Percentiles rank a stretch among this genome's conserved stretches.
Conservation (phyloP, 139 green algal genomes). For the Coelastrella sp. region DNA sequence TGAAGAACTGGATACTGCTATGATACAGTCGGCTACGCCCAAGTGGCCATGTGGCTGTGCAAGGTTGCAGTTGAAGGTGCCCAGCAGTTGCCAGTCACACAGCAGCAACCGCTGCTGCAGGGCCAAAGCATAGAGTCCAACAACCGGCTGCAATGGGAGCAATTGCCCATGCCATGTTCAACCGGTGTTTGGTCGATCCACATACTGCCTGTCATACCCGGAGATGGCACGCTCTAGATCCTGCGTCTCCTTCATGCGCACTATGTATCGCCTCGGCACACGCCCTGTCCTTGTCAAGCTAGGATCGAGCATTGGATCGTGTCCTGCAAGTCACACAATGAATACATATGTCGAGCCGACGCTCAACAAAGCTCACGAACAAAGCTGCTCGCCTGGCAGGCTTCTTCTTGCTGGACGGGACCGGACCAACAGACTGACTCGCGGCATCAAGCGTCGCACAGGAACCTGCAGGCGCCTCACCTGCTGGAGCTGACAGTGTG, state of each 20-base stretch:
- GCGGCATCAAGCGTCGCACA: neutral
- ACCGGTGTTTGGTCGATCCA: neutral
- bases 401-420: neutral
- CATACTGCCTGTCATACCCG: neutral
- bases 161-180: too few relatives aligned
- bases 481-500: slow-evolving; percentile 5
- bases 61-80: too few relatives aligned
- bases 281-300: neutral
- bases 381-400: too few relatives aligned
- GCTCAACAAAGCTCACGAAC: neutral
- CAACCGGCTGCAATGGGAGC: too few relatives aligned
- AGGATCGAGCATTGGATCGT: neutral
- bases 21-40: too few relatives aligned
- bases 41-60: too few relatives aligned
- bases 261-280: slow-evolving; percentile 33
- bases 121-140: too few relatives aligned
- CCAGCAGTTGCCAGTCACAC: too few relatives aligned
- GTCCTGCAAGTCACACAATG: neutral
- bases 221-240: slow-evolving; percentile 7
- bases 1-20: too few relatives aligned
- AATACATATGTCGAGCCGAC: neutral
- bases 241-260: slow-evolving; percentile 19
- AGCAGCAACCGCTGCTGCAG: too few relatives aligned
- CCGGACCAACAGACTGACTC: neutral
- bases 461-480: neutral